phyloP scores from a whole-genome alignment of 495 filamentous ascomycete genomes.

The Chaetomium tenue region DNA sequence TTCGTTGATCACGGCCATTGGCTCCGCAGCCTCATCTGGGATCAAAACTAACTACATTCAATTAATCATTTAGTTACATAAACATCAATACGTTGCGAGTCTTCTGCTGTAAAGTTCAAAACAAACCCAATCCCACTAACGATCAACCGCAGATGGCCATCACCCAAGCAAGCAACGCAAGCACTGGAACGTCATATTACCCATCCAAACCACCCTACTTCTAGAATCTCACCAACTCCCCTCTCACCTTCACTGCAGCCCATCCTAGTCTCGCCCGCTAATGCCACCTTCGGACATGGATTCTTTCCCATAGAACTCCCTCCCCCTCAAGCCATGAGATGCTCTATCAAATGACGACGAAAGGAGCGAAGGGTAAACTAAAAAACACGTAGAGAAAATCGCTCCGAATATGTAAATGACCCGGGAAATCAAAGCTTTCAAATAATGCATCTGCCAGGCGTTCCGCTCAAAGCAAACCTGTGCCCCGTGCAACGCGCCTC shows the following conservation, averaged over 20 bases:
- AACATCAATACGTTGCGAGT: too few species aligned
- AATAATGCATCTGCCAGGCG: not conserved
- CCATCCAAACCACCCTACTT: too few species aligned
- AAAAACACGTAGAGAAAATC: constrained; percentile 2
- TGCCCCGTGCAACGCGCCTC: constrained; percentile 9
- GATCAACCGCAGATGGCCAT: too few species aligned
- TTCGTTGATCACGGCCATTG: not conserved
- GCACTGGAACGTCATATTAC: too few species aligned
- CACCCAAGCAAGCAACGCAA: too few species aligned
- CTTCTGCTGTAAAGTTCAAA: too few species aligned
- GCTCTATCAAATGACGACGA: constrained; percentile 4
- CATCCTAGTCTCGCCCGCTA: too few species aligned
- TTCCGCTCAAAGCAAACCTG: constrained; percentile 1
- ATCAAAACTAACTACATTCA: not conserved
- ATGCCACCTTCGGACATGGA: too few species aligned
- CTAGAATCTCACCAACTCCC: too few species aligned
- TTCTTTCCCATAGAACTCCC: too few species aligned
- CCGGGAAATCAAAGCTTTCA: constrained; percentile 5
- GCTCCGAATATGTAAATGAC: constrained; percentile 14
- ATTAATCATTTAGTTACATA: not conserved
- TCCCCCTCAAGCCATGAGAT: not conserved
- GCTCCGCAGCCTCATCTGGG: not conserved
- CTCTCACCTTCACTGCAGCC: too few species aligned
- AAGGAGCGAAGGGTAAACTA: not conserved
- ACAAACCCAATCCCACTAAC: too few species aligned